Conservation (phyloP, 164 flowering plant genomes). For the Dillenia turbinata region DNA sequence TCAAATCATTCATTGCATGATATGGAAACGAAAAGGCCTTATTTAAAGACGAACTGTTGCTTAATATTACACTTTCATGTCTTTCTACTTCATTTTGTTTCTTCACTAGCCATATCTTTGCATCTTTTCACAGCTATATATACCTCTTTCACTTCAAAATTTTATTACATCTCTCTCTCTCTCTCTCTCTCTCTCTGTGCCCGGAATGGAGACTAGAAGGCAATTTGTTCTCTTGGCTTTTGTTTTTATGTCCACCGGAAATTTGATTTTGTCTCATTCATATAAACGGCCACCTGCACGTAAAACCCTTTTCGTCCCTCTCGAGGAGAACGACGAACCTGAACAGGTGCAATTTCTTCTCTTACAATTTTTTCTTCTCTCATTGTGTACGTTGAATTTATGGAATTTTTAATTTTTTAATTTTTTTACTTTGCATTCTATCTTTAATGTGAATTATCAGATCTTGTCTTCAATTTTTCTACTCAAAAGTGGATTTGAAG, state of each 20-base stretch:
- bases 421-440: background rate
- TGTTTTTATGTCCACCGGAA: background rate
- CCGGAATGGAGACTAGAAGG: background rate
- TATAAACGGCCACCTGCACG: constrained; percentile 21
- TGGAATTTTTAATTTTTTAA: background rate
- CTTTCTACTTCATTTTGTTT: background rate
- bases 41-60: no score
- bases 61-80: no score
- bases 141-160: background rate
- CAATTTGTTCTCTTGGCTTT: background rate
- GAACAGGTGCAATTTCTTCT: constrained; percentile 13
- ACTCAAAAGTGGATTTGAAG: no score
- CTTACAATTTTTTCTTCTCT: background rate
- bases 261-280: constrained; percentile 1
- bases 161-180: background rate
- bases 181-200: background rate
- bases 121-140: background rate
- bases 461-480: no score
- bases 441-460: no score
- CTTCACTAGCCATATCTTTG: background rate
- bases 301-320: constrained; percentile 10
- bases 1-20: no score
- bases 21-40: no score
- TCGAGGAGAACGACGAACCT: constrained; percentile 3
- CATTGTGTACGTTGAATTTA: no score